These are phyloP conservation scores for Psilocybe mexicana DNA, from an alignment of 1,284 basidiomycete species.

Conservation along the genomic window DNA sequence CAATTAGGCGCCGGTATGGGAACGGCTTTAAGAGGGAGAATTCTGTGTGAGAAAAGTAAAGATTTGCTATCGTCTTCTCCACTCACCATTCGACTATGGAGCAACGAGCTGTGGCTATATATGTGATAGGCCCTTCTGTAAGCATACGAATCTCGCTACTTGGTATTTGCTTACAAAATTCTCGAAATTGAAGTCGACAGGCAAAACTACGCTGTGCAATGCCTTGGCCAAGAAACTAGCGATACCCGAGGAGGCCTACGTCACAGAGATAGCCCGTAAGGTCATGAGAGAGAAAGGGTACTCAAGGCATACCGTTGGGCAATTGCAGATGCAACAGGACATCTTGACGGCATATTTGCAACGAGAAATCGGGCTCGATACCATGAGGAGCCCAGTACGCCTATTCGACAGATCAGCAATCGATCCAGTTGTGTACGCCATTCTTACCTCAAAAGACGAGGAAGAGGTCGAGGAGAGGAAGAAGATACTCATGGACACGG, in stretches of 20 bases:
- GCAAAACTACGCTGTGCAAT: conserved; percentile 64
- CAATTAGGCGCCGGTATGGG: conserved; percentile 18
- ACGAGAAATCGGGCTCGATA: conserved; percentile 38
- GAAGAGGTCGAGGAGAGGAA: conserved; percentile 38
- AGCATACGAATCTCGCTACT: conserved; percentile 14
- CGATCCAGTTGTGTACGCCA: conserved; percentile 62
- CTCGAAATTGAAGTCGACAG: conserved; percentile 42
- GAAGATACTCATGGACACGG: conserved; percentile 34
- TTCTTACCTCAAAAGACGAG: conserved; percentile 41
- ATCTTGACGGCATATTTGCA: conserved; percentile 57
- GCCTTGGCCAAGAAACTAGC: conserved; percentile 45
- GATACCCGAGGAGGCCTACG: conserved; percentile 38
- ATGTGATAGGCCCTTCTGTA: conserved; percentile 58
- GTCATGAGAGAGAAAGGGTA: conserved; percentile 55
- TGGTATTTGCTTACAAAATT: neutral
- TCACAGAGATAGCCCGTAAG: conserved; percentile 60
- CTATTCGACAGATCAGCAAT: conserved; percentile 65
- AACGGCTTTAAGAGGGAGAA: conserved; percentile 1
- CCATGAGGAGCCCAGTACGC: conserved; percentile 29
- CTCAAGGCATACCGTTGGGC: conserved; percentile 48
- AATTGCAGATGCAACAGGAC: conserved; percentile 58
- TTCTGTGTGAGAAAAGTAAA: conserved; percentile 6
- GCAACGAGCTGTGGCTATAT: conserved; percentile 25
- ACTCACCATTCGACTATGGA: conserved; percentile 8
- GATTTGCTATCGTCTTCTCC: neutral